A percentile compares a stretch with the other conserved stretches of the same genome.
phyloP scores from a whole-genome alignment of 164 flowering plant genomes.

The Magnolia sinica region DNA sequence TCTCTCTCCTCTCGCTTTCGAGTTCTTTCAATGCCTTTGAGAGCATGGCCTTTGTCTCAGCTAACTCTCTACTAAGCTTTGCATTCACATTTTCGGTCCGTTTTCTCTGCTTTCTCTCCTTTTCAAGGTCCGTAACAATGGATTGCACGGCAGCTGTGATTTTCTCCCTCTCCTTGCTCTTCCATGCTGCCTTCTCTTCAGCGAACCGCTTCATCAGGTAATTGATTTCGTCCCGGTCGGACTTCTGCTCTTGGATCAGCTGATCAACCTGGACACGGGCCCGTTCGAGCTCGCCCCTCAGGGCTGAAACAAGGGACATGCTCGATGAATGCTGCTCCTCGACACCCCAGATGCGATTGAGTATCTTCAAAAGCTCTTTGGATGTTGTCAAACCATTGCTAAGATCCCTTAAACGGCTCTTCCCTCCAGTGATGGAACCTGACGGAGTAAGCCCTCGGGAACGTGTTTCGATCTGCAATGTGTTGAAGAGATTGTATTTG shows the following conservation, averaged over 20 bases:
- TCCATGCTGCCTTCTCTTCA: conserved; percentile 83
- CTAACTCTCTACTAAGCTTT: conserved; percentile 76
- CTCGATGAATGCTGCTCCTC: conserved; percentile 72
- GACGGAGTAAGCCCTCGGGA: conserved; percentile 55
- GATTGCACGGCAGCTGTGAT: conserved; percentile 69
- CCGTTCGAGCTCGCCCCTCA: conserved; percentile 85
- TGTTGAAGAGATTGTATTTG: not conserved
- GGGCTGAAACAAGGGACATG: conserved; percentile 75
- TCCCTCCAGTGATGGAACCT: conserved; percentile 46
- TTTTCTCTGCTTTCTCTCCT: conserved; percentile 76
- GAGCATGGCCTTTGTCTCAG: conserved; percentile 58
- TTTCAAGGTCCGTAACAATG: conserved; percentile 69
- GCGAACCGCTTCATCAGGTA: conserved; percentile 67
- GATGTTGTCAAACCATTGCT: conserved; percentile 78
- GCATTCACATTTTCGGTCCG: conserved; percentile 78
- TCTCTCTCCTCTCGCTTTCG: conserved; percentile 70
- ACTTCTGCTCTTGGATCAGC: conserved; percentile 63
- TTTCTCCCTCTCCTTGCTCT: conserved; percentile 56
- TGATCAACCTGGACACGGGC: conserved; percentile 72
- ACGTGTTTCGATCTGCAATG: conserved; percentile 63
- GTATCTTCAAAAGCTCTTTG: conserved; percentile 78
- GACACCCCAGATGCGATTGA: conserved; percentile 75
- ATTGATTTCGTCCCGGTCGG: conserved; percentile 53
- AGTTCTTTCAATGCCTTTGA: conserved; percentile 59
- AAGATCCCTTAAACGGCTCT: conserved; percentile 63